Evolutionary conservation across 257 asterid genomes (phyloP).

Genomic region (Perilla frutescens): DNA sequence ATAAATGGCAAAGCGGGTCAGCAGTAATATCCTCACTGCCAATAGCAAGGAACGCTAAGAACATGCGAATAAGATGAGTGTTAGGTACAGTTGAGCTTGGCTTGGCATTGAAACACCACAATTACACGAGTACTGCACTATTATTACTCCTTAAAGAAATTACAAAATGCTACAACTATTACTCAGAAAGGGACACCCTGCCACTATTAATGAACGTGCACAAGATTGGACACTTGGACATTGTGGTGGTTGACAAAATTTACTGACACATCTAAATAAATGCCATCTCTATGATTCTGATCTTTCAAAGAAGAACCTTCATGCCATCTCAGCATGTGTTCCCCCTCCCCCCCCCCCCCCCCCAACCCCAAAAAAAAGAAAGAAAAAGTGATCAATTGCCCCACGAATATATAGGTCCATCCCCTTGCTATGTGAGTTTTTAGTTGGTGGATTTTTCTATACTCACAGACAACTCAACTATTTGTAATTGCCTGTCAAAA

Average conservation of each 20-base stretch:
- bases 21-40: neutral
- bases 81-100: neutral
- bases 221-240: conserved; percentile 19
- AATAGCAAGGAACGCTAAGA: neutral
- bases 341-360: neutral
- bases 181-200: conserved; percentile 22
- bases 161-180: conserved; percentile 11
- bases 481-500: neutral
- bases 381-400: neutral
- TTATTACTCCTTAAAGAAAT: neutral
- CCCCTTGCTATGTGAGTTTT: conserved; percentile 16
- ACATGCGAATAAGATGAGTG: neutral
- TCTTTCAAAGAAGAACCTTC: conserved; percentile 13
- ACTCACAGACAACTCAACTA: conserved; percentile 16
- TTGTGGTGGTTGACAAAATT: conserved; percentile 8
- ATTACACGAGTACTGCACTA: neutral
- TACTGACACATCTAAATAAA: conserved; percentile 21
- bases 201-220: conserved; percentile 22
- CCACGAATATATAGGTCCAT: conserved; percentile 28
- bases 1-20: neutral
- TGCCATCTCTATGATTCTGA: conserved; percentile 6
- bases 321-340: conserved; percentile 13
- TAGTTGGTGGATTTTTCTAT: conserved; percentile 17
- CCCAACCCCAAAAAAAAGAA: neutral
- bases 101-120: neutral